A percentile compares a stretch with the other conserved stretches of the same genome.
Conservation (phyloP, 1,284 basidiomycete genomes). For the Boletellus deceptivus region DNA sequence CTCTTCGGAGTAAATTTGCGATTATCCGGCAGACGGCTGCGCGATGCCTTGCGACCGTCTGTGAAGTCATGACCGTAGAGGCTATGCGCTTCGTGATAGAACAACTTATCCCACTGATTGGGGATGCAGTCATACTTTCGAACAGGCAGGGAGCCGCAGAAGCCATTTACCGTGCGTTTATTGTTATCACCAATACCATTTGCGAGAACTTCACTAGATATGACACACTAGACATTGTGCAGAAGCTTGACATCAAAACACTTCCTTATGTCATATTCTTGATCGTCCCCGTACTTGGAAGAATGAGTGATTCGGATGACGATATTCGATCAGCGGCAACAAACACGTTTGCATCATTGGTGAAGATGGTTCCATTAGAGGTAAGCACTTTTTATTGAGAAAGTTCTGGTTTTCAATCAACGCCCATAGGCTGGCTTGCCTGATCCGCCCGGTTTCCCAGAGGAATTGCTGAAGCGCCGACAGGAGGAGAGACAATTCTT, state of each 20-base stretch:
- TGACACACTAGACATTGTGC: slow-evolving; percentile 73
- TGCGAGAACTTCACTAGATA: slow-evolving; percentile 7
- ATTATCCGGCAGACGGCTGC: slow-evolving; percentile 90
- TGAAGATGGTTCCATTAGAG: slow-evolving; percentile 99
- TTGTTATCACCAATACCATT: slow-evolving; percentile 1
- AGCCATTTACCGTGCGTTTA: slow-evolving; percentile 79
- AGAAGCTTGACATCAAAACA: slow-evolving; percentile 90
- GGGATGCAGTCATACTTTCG: slow-evolving; percentile 73
- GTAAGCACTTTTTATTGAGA: slow-evolving; percentile 40
- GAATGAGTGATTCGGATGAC: slow-evolving; percentile 96
- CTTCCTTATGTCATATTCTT: slow-evolving; percentile 97
- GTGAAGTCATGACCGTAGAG: slow-evolving; percentile 79
- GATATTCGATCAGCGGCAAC: slow-evolving; percentile 91
- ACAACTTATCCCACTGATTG: slow-evolving; percentile 80
- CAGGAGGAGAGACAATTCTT: slow-evolving; percentile 92
- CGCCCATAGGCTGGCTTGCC: slow-evolving; percentile 86
- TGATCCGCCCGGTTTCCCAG: slow-evolving; percentile 90
- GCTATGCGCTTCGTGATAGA: slow-evolving; percentile 91
- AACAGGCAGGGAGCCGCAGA: slow-evolving; percentile 92
- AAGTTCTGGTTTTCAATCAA: neutral
- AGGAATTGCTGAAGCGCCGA: slow-evolving; percentile 84
- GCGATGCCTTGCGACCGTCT: slow-evolving; percentile 84
- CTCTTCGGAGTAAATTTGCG: slow-evolving; percentile 81
- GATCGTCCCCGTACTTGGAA: slow-evolving; percentile 92
- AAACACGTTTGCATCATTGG: slow-evolving; percentile 95